These are phyloP conservation scores for Eimeria sp. DNA, from an alignment of 169 alveolate genomes.

Conservation along the genomic window DNA sequence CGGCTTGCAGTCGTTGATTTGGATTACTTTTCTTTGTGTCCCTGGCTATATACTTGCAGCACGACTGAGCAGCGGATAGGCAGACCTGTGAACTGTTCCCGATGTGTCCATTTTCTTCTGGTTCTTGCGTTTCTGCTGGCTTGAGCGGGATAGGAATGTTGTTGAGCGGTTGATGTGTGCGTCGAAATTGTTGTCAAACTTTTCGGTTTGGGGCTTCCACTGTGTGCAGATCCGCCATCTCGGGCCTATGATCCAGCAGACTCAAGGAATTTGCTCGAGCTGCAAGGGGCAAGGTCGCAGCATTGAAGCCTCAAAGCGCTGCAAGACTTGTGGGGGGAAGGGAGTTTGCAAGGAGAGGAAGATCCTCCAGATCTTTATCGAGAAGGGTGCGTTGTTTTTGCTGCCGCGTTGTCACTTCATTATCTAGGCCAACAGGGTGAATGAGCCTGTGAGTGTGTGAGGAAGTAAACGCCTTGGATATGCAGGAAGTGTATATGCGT, in stretches of 20 bases:
- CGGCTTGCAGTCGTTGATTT: neutral
- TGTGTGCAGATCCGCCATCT: constrained; percentile 76
- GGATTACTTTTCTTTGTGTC: neutral
- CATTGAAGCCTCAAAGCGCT: constrained; percentile 93
- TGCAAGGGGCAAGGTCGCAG: constrained; percentile 94
- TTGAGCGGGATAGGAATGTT: neutral
- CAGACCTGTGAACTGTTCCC: too few species aligned
- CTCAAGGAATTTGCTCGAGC: constrained; percentile 92
- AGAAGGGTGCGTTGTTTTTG: constrained; percentile 93
- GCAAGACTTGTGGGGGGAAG: constrained; percentile 93
- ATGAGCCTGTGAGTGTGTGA: neutral
- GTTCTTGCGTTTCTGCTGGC: too few species aligned
- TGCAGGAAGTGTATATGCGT: neutral
- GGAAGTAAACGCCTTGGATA: neutral
- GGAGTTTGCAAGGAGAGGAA: constrained; percentile 94
- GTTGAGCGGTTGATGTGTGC: neutral
- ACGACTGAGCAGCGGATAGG: too few species aligned
- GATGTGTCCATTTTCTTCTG: too few species aligned
- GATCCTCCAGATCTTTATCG: constrained; percentile 96
- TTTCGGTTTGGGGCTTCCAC: neutral
- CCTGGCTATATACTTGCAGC: too few species aligned
- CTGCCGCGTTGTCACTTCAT: neutral
- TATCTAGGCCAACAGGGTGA: neutral
- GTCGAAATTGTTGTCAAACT: too few species aligned
- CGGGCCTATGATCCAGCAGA: constrained; percentile 90